Evolutionary conservation across 176 grass and related monocot species (phyloP).

Genomic region (Calamus simplicifolius): DNA sequence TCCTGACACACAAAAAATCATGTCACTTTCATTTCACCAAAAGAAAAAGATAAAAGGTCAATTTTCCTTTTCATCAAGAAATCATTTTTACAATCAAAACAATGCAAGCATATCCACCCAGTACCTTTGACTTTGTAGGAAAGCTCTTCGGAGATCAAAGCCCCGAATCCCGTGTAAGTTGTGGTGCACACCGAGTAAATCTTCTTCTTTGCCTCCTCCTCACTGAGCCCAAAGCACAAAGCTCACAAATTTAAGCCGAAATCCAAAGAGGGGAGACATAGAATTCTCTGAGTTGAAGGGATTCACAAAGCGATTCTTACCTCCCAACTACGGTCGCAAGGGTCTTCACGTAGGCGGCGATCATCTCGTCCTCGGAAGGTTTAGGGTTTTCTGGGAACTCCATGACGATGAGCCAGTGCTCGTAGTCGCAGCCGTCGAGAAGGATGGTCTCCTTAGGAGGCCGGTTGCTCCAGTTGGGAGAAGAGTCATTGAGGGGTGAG

Average conservation of each 20-base stretch:
- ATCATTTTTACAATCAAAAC: background rate
- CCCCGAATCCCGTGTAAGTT: conserved; percentile 78
- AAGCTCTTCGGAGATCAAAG: conserved; percentile 83
- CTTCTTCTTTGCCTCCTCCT: conserved; percentile 93
- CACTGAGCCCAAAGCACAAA: conserved; percentile 27
- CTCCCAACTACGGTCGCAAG: conserved; percentile 63
- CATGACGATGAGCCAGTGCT: conserved; percentile 96
- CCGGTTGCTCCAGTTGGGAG: conserved; percentile 93
- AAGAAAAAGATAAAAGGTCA: no score
- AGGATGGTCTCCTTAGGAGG: conserved; percentile 92
- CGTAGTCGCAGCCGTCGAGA: conserved; percentile 91
- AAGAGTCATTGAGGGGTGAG: conserved; percentile 68
- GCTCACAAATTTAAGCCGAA: conserved; percentile 3
- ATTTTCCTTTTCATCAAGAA: no score
- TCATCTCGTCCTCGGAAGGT: conserved; percentile 78
- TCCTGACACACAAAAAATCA: conserved; percentile 19
- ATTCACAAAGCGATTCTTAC: conserved; percentile 15
- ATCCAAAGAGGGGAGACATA: no score
- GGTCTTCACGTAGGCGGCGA: conserved; percentile 70
- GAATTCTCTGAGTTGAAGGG: no score
- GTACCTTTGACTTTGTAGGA: conserved; percentile 99
- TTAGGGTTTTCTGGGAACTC: conserved; percentile 64
- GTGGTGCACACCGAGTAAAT: conserved; percentile 94
- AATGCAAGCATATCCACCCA: conserved; percentile 14
- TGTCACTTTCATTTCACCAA: no score